Base-by-base conservation (phyloP, 2,329 filamentous ascomycete species). In the Monilinia polystroma region DNA sequence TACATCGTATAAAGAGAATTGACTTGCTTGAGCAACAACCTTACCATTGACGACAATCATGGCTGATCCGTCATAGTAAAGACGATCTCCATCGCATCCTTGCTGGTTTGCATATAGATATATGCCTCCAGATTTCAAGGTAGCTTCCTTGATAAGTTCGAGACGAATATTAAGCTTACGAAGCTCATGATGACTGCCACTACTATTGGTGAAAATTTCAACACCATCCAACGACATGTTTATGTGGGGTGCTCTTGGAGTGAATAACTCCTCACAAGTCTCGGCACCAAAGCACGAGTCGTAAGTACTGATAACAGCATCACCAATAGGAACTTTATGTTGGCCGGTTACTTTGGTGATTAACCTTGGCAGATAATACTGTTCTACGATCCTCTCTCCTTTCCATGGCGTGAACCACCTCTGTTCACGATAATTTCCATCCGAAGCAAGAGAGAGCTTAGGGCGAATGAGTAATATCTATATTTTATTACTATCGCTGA, bases 391-490 rank as follows among this genome's bases (percentile, higher is more conserved):
- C 23, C 83, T 80, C 1, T 82, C 82, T 5, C 83, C 79, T 64
- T 82, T 79, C 88, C 88, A 90, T 0, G 87, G 0, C 16, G 83
- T 86, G 73, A 90, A 91, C 76, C 86, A 82, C 20, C 85, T 77
- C 78, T 82, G 82, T 73, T 89, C 86, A 38, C 84, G 77, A 74
- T 85, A 88, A 71, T 87, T 90, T 2, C 89, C 90, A 76, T 91
- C 88, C 68, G 90, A 89, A 58, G 89, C 89, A 7, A 93, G 82
- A 72, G 82, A 87, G 70, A 91, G 81, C 77, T 92, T 93, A 0
- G 90, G 90, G 14, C 90, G 81, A 67, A 95, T 89, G 67, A 89
- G 80, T 23, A 93, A 78, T 26, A 93, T 87, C 77, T 88, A 86
- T 63, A 23, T 1, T 18, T 18, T 43, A 20, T 62, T 41, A 51